Conservation (phyloP, 2,329 filamentous ascomycete species). For the Talaromyces sp. region DNA sequence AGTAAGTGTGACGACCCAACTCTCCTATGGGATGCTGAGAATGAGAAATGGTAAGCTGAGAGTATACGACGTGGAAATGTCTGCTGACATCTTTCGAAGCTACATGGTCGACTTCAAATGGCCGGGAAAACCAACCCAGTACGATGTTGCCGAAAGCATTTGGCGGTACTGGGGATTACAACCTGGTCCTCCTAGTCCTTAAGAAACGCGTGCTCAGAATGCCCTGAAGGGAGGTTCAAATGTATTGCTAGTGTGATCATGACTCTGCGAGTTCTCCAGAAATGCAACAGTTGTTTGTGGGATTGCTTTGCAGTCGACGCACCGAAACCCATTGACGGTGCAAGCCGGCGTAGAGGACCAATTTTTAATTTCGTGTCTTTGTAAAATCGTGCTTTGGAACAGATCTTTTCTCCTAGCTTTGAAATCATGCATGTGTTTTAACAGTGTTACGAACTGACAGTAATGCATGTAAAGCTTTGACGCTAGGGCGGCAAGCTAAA, state of each 20-base stretch:
- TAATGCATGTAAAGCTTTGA: not conserved
- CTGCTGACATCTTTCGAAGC: not conserved
- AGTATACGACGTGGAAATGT: not conserved
- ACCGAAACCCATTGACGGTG: too few species aligned
- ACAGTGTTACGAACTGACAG: not conserved
- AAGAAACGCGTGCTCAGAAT: not conserved
- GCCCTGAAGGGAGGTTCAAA: not conserved
- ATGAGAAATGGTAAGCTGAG: constrained; percentile 1
- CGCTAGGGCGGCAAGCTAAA: constrained; percentile 5
- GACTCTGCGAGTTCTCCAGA: too few species aligned
- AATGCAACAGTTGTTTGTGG: too few species aligned
- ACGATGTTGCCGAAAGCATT: not conserved
- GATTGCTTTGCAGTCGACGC: too few species aligned
- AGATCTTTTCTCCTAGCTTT: too few species aligned
- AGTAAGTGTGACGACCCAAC: not conserved
- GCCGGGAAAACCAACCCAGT: not conserved
- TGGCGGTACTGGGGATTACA: not conserved
- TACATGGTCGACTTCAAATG: not conserved
- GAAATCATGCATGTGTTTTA: too few species aligned
- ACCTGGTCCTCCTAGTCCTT: not conserved
- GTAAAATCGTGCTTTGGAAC: too few species aligned
- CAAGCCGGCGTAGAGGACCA: too few species aligned
- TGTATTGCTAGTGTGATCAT: not conserved
- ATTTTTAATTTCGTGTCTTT: too few species aligned
- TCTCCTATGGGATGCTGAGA: not conserved